Percentiles rank a stretch among this genome's conserved stretches.
These are phyloP conservation scores for Ambrosiella beaveri DNA, from an alignment of 2,329 filamentous ascomycete species.

Conservation along the genomic window DNA sequence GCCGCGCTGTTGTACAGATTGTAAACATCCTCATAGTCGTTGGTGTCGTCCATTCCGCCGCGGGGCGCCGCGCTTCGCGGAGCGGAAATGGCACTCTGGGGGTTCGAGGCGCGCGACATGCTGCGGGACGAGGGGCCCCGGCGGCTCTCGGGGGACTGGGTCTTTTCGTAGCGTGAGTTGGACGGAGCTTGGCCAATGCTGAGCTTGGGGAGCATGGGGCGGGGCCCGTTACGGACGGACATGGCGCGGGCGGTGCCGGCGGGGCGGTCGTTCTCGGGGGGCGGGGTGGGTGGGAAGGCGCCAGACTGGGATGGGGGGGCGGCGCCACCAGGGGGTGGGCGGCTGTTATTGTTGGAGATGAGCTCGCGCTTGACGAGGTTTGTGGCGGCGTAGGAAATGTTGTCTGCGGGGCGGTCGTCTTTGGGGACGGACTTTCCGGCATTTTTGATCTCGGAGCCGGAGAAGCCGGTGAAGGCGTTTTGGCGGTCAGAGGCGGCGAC, in stretches of 20 bases:
- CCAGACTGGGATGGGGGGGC: conserved; percentile 36
- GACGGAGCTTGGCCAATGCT: conserved; percentile 41
- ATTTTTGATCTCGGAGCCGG: conserved; percentile 63
- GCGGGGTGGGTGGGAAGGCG: conserved; percentile 94
- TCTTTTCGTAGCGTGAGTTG: conserved; percentile 35
- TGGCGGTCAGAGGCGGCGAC: conserved; percentile 71
- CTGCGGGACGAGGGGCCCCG: conserved; percentile 4
- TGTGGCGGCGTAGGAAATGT: conserved; percentile 78
- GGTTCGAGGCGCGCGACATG: conserved; percentile 10
- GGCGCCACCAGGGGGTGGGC: background rate
- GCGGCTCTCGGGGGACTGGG: conserved; percentile 27
- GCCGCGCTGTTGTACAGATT: conserved; percentile 11
- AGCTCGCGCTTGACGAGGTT: conserved; percentile 83
- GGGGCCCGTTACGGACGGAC: conserved; percentile 45
- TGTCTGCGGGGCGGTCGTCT: conserved; percentile 69
- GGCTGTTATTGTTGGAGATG: conserved; percentile 50
- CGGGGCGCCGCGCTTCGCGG: conserved; percentile 12
- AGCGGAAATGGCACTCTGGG: conserved; percentile 6
- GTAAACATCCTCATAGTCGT: conserved; percentile 21
- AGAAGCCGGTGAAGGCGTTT: conserved; percentile 69
- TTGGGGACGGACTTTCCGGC: conserved; percentile 37
- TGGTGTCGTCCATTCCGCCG: conserved; percentile 12
- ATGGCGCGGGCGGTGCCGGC: conserved; percentile 32
- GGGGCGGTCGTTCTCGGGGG: conserved; percentile 66
- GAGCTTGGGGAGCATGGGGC: conserved; percentile 43